These are phyloP conservation scores for Erodium texanum DNA, from an alignment of 441 rosid species.

Conservation along the genomic window DNA sequence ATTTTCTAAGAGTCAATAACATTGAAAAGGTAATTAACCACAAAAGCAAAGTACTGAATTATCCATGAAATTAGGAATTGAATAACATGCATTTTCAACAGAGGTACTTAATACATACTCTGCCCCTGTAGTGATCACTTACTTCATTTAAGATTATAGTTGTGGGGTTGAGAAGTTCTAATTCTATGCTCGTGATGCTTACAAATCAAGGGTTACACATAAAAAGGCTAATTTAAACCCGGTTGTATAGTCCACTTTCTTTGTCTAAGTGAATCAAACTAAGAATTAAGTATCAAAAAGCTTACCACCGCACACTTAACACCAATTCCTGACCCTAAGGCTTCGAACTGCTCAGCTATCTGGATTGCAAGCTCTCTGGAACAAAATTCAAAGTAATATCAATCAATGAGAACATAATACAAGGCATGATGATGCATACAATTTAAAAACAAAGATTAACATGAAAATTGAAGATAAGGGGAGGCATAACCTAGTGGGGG, in stretches of 20 bases:
- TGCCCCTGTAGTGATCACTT: too few relatives aligned
- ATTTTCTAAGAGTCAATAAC: not conserved
- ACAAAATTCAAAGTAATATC: too few relatives aligned
- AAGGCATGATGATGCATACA: not conserved
- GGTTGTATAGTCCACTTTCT: too few relatives aligned
- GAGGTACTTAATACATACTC: too few relatives aligned
- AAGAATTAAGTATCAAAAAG: not conserved
- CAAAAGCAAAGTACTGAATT: not conserved
- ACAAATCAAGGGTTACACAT: too few relatives aligned
- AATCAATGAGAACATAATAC: not conserved
- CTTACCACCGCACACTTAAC: slow-evolving; percentile 83
- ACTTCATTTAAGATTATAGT: too few relatives aligned
- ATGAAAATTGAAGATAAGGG: not conserved
- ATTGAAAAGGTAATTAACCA: not conserved
- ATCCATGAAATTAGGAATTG: slow-evolving; percentile 1
- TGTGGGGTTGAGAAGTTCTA: too few relatives aligned
- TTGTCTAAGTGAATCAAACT: slow-evolving; percentile 3
- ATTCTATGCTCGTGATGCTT: too few relatives aligned
- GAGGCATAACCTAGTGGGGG: slow-evolving; percentile 65
- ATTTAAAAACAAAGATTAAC: not conserved
- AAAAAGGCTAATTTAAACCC: too few relatives aligned
- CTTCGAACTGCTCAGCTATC: slow-evolving; percentile 93
- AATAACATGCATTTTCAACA: too few relatives aligned
- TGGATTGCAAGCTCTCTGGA: slow-evolving; percentile 87
- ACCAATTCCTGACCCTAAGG: slow-evolving; percentile 68